Conservation (phyloP, 805 yeast species). For the Candida corydali region DNA sequence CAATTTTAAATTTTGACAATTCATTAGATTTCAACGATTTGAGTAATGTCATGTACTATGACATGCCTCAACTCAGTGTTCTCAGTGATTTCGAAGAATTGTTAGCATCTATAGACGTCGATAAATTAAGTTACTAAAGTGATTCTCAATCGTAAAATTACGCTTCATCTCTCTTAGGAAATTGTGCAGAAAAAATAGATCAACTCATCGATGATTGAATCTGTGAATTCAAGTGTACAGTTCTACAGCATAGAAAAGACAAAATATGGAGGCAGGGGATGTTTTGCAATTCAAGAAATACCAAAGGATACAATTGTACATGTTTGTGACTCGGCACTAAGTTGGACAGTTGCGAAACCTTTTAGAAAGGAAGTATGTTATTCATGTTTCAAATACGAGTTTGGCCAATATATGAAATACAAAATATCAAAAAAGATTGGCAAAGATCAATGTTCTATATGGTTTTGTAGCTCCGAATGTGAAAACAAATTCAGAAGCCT, state of each 20-base stretch:
- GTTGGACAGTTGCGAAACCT: conserved; percentile 46
- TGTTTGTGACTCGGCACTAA: conserved; percentile 37
- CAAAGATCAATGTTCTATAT: conserved; percentile 23
- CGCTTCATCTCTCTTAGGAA: too few species aligned
- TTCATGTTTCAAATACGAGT: conserved; percentile 45
- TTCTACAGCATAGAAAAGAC: conserved; percentile 35
- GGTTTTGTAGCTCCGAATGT: conserved; percentile 48
- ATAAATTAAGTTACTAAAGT: background rate
- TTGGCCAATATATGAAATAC: conserved; percentile 45
- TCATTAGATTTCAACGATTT: background rate
- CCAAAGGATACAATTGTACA: conserved; percentile 39
- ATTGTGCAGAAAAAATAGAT: background rate
- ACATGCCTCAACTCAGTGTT: conserved; percentile 3
- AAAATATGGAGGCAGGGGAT: conserved; percentile 56
- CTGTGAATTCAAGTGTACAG: conserved; percentile 16
- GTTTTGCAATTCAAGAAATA: conserved; percentile 45
- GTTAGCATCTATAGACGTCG: conserved; percentile 5
- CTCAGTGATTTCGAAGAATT: conserved; percentile 8
- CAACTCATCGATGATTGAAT: conserved; percentile 1
- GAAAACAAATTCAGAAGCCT: conserved; percentile 25
- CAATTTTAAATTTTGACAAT: conserved; percentile 2
- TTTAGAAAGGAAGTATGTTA: conserved; percentile 63
- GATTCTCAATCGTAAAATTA: too few species aligned
- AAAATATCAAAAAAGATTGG: conserved; percentile 21
- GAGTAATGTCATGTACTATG: background rate